Conservation (phyloP, 2,329 filamentous ascomycete genomes). For the Furcasterigmium furcatum region DNA sequence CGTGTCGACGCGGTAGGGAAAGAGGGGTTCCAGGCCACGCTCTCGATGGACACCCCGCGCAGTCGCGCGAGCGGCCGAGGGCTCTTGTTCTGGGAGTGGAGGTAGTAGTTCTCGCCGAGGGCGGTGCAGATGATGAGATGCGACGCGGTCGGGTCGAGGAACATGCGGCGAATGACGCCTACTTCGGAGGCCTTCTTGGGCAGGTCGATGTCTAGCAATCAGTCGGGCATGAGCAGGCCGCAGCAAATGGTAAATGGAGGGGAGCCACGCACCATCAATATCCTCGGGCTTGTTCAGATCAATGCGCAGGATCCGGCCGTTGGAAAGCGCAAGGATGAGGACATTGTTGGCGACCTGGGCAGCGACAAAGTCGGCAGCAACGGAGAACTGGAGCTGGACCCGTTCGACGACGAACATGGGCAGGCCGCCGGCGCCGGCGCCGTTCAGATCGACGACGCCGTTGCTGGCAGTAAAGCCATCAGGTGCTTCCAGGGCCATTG, state of each 20-base stretch:
- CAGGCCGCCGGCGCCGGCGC: constrained; percentile 63
- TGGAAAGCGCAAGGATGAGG: constrained; percentile 85
- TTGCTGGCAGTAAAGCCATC: constrained; percentile 69
- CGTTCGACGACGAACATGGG: constrained; percentile 94
- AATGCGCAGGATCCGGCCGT: constrained; percentile 88
- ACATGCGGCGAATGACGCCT: constrained; percentile 91
- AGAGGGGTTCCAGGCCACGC: constrained; percentile 91
- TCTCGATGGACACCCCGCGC: constrained; percentile 84
- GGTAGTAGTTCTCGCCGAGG: constrained; percentile 93
- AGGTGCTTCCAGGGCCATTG: constrained; percentile 68
- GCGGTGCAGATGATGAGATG: constrained; percentile 91
- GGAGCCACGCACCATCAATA: constrained; percentile 70
- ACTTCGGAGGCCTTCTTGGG: constrained; percentile 90
- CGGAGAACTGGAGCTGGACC: constrained; percentile 90
- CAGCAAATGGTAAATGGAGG: too few relatives aligned
- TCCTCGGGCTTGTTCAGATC: constrained; percentile 91
- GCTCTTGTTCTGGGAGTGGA: constrained; percentile 90
- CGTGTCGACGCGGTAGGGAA: constrained; percentile 89
- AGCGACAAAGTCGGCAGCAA: constrained; percentile 93
- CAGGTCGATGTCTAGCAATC: constrained; percentile 79
- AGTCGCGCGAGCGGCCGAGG: constrained; percentile 78
- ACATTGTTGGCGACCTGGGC: constrained; percentile 98
- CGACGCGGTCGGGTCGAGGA: constrained; percentile 94
- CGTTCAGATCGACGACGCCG: constrained; percentile 50
- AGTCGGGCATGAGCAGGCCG: too few relatives aligned